Percentiles rank a stretch among this genome's conserved stretches.
Conservation (phyloP, 768 basidiomycete species). For the Leucocoprinus leucothites region DNA sequence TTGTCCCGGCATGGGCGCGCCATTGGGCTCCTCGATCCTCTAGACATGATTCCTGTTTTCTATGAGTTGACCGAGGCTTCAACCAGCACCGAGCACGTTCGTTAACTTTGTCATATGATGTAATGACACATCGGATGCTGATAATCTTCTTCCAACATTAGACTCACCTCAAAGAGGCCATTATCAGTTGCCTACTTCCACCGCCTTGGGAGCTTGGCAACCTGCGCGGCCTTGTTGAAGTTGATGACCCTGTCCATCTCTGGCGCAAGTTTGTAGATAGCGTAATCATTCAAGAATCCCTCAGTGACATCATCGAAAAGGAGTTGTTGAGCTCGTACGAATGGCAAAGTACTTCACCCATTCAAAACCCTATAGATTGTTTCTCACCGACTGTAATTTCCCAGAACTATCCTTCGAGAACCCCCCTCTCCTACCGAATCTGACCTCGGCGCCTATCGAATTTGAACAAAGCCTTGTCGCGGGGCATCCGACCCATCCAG, state of each 20-base stretch:
- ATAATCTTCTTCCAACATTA: conserved; percentile 11
- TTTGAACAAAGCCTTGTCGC: conserved; percentile 60
- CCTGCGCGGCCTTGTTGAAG: conserved; percentile 21
- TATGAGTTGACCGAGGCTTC: conserved; percentile 27
- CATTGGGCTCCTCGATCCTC: conserved; percentile 50
- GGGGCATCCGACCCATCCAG: conserved; percentile 60
- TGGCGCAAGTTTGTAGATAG: conserved; percentile 43
- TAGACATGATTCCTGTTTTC: conserved; percentile 51
- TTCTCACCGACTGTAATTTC: neutral
- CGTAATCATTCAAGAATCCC: conserved; percentile 27
- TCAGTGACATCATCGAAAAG: conserved; percentile 32
- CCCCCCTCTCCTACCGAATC: conserved; percentile 39
- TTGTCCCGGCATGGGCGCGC: conserved; percentile 32
- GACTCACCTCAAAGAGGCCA: conserved; percentile 23
- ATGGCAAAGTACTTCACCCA: conserved; percentile 48
- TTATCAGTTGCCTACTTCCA: conserved; percentile 29
- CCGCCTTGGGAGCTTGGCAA: conserved; percentile 37
- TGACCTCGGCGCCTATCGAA: conserved; percentile 40
- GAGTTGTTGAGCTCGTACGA: conserved; percentile 41
- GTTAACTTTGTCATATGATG: neutral
- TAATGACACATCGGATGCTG: neutral
- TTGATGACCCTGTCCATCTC: conserved; percentile 31
- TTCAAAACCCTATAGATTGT: too few species aligned
- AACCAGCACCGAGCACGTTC: neutral
- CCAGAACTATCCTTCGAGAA: conserved; percentile 35